Percentiles rank a stretch among this genome's conserved stretches.
phyloP scores from a whole-genome alignment of 2,329 filamentous ascomycete species.

The Cyphellophora europaea region DNA sequence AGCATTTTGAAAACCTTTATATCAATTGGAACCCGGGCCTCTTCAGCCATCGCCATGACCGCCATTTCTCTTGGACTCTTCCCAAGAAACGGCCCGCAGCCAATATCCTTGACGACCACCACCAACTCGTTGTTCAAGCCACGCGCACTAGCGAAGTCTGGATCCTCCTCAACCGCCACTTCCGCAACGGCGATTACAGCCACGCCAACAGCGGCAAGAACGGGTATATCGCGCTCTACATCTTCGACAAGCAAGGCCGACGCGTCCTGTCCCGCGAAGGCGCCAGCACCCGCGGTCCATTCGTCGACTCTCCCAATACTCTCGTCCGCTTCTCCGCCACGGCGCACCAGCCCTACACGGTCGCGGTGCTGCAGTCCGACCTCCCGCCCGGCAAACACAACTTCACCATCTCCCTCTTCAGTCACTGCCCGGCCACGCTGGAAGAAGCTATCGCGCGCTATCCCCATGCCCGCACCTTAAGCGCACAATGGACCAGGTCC shows the following conservation, averaged over 20 bases:
- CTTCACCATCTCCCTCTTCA: constrained; percentile 84
- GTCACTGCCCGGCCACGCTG: constrained; percentile 53
- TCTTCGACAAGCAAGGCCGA: constrained; percentile 63
- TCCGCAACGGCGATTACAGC: constrained; percentile 57
- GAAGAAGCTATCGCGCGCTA: constrained; percentile 54
- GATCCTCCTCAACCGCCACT: constrained; percentile 80
- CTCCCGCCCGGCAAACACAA: constrained; percentile 64
- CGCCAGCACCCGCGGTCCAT: constrained; percentile 66
- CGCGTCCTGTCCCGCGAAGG: constrained; percentile 67
- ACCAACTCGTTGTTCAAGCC: constrained; percentile 49
- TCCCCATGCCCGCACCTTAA: constrained; percentile 46
- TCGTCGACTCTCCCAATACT: constrained; percentile 88
- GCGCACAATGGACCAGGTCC: constrained; percentile 64
- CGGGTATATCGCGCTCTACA: constrained; percentile 80
- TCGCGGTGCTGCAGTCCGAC: constrained; percentile 70
- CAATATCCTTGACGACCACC: constrained; percentile 46
- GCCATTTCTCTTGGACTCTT: constrained; percentile 81
- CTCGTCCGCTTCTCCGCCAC: constrained; percentile 63
- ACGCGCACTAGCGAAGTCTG: constrained; percentile 57
- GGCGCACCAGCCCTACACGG: constrained; percentile 43
- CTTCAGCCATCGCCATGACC: constrained; percentile 73
- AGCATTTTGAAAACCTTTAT: constrained; percentile 93
- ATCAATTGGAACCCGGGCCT: constrained; percentile 91
- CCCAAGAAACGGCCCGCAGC: constrained; percentile 21
- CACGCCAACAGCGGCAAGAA: constrained; percentile 42